Conservation (phyloP, 495 filamentous ascomycete genomes). For the Neurospora africana region DNA sequence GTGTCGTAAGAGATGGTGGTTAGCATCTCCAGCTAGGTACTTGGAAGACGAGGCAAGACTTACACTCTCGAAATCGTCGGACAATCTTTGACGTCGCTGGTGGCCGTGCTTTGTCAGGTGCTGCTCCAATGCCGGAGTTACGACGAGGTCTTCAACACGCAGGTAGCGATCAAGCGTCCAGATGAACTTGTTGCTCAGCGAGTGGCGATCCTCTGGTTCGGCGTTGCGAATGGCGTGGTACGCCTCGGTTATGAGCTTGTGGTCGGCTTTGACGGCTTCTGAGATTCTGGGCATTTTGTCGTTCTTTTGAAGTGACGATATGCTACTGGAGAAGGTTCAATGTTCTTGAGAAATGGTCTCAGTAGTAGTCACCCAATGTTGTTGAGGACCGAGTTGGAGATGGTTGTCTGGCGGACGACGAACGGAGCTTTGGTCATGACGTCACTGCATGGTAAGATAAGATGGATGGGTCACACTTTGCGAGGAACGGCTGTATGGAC, state of each 20-base stretch:
- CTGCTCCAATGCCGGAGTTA: constrained; percentile 18
- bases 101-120: constrained; percentile 10
- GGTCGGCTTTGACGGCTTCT: constrained; percentile 17
- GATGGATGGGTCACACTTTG: neutral
- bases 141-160: constrained; percentile 19
- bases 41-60: too few relatives aligned
- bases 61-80: constrained; percentile 18
- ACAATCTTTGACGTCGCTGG: constrained; percentile 11
- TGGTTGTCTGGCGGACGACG: neutral
- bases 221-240: constrained; percentile 8
- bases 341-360: neutral
- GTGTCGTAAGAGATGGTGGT: neutral
- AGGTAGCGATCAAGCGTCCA: constrained; percentile 20
- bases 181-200: constrained; percentile 11
- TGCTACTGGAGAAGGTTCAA: neutral
- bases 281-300: constrained; percentile 18
- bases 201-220: constrained; percentile 9
- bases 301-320: neutral
- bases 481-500: neutral
- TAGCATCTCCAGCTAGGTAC: neutral
- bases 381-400: neutral
- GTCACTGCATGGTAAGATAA: neutral
- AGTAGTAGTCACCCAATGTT: neutral
- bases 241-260: constrained; percentile 8
- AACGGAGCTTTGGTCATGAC: neutral